Evolutionary conservation across 345 rosid species (phyloP), one percentile per base, ranked within the genome.

Genomic region (Eucalyptus globulus): DNA sequence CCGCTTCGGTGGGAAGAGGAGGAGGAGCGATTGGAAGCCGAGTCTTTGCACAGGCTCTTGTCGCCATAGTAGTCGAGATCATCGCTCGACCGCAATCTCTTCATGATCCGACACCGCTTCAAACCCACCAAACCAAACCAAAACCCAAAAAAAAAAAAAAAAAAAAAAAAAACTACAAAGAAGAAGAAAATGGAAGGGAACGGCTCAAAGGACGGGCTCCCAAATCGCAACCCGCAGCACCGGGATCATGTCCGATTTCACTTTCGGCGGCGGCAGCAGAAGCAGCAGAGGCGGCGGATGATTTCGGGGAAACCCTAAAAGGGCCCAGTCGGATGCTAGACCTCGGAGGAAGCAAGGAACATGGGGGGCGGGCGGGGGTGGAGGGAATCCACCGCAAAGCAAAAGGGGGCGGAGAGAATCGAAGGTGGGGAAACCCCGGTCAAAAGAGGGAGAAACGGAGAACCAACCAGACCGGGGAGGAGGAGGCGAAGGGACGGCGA

Each of bases 71-170:
- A 95, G 91, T 93, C 96, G 49, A 96, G 94, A 93, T 96, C 98
- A 67, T 95, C 97, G 90, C 94, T 96, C 67, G 99, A 97, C 93
- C 97, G 95, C 93, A 96, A 91, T 49, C 99, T 93, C 96, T 97
- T 97, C 99, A 88, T 90, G 65, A 15, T 87, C 37, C n/a, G 65
- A 56, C 34, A 24, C 34, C 49, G 4, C 40, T 51, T 15, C 62
- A 60, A 54, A n/a, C 43, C 49, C 51, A 27, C 51, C 3, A 26
- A 86, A 76, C 14, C 60, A 56, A 29, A 44, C 37, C 31, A 7
- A 72, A 50, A 19, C 58, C 58, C 11, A 14, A 83, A 54, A 67
- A 15, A 15, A n/a, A 45, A 11, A n/a, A n/a, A n/a, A 5, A 7
- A 19, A 49, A 21, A 11, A 21, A 29, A 5, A 40, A 40, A 40